Percentiles rank a stretch among this genome's conserved stretches.
These are phyloP conservation scores for Esteya vermicola DNA, from an alignment of 2,329 filamentous ascomycete species.

Conservation along the genomic window DNA sequence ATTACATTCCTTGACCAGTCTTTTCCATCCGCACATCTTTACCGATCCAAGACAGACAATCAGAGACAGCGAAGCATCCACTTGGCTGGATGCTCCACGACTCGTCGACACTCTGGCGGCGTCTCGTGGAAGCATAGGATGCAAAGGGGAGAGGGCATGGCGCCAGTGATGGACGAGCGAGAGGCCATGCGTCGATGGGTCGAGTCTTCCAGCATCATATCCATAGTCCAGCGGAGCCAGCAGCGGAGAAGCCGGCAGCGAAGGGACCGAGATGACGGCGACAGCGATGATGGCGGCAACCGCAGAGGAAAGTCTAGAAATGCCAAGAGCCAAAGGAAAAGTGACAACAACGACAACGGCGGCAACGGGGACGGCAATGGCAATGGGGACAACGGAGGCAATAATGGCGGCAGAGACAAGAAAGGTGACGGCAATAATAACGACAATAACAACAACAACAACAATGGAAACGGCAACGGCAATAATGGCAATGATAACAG, in stretches of 20 bases:
- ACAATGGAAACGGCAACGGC: neutral
- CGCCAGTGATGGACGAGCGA: slow-evolving; percentile 11
- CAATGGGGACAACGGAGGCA: neutral
- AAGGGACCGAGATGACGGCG: too few species aligned
- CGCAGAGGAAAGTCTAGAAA: neutral
- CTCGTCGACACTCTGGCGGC: slow-evolving; percentile 8
- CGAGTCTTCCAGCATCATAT: slow-evolving; percentile 3
- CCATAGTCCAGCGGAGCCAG: too few species aligned
- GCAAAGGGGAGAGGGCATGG: slow-evolving; percentile 16
- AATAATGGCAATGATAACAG: neutral
- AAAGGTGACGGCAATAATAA: neutral
- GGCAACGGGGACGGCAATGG: neutral
- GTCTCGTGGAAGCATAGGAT: slow-evolving; percentile 8
- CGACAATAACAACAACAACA: slow-evolving; percentile 2
- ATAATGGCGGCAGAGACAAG: slow-evolving; percentile 1
- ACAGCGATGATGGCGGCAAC: slow-evolving; percentile 1
- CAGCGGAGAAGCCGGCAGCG: too few species aligned
- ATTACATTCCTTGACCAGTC: neutral
- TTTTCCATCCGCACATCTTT: neutral
- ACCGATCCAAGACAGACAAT: neutral
- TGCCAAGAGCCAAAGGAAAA: too few species aligned
- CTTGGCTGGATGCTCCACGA: slow-evolving; percentile 7
- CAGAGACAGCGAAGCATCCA: neutral
- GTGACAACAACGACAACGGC: slow-evolving; percentile 5
- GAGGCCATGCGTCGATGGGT: slow-evolving; percentile 7